Percentiles rank a stretch among this genome's conserved stretches.
phyloP scores from a whole-genome alignment of 2,329 filamentous ascomycete genomes.

The Pyrenochaeta sp. region DNA sequence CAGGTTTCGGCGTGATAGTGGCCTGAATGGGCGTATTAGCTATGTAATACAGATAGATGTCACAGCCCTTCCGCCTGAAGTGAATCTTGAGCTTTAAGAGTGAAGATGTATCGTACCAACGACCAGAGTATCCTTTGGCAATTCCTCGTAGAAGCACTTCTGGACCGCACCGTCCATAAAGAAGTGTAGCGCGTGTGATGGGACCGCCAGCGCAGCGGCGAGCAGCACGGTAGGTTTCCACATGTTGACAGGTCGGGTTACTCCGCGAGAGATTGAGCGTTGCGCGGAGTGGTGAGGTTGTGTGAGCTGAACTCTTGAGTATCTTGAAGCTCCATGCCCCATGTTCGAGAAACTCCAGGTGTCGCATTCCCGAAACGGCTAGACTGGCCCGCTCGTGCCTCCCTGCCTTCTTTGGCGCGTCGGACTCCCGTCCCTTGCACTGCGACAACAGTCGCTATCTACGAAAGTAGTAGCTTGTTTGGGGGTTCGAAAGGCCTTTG shows the following conservation, averaged over 20 bases:
- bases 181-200: conserved; percentile 89
- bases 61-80: neutral
- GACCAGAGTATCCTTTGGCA: conserved; percentile 96
- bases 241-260: conserved; percentile 31
- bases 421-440: neutral
- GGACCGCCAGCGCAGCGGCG: conserved; percentile 66
- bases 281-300: conserved; percentile 27
- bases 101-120: conserved; percentile 67
- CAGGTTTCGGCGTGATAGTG: conserved; percentile 89
- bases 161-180: conserved; percentile 85
- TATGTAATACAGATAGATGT: neutral
- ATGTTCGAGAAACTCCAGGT: conserved; percentile 33
- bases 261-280: conserved; percentile 31
- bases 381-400: conserved; percentile 27
- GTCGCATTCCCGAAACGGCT: conserved; percentile 32
- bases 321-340: conserved; percentile 32
- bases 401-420: conserved; percentile 14
- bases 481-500: neutral
- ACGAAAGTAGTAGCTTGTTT: neutral
- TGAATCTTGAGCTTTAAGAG: neutral
- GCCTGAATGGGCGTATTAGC: conserved; percentile 56
- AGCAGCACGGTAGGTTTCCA: conserved; percentile 66
- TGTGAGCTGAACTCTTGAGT: conserved; percentile 29
- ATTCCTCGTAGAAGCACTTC: conserved; percentile 98
- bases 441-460: neutral